phyloP scores from a whole-genome alignment of 2,329 filamentous ascomycete genomes.

The Pseudogymnoascus sp. region DNA sequence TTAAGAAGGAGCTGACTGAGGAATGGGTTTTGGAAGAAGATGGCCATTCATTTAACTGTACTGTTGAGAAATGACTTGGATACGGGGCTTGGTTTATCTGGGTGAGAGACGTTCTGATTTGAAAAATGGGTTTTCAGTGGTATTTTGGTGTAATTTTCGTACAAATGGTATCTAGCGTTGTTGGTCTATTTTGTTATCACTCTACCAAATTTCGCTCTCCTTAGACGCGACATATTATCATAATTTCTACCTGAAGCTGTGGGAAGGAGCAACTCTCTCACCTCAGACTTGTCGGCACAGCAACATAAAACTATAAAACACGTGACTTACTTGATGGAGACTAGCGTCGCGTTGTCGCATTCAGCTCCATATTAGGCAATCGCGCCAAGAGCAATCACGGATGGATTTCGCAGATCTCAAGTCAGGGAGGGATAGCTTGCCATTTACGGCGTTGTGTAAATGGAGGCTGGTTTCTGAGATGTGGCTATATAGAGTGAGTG shows the following conservation, averaged over 20 bases:
- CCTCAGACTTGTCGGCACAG: neutral
- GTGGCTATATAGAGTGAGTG: neutral
- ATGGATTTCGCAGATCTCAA: conserved; percentile 1
- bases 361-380: conserved; percentile 4
- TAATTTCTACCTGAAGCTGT: neutral
- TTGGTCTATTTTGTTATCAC: neutral
- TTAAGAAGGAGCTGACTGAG: conserved; percentile 6
- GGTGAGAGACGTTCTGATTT: neutral
- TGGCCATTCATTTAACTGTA: neutral
- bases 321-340: neutral
- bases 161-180: neutral
- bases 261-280: neutral
- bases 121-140: neutral
- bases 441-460: neutral
- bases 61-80: neutral
- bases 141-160: neutral
- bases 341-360: conserved; percentile 4
- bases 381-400: neutral
- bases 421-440: neutral
- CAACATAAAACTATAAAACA: neutral
- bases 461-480: neutral
- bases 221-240: neutral
- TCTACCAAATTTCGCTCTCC: neutral
- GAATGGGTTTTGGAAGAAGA: neutral
- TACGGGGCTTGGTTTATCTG: neutral